phyloP scores from a whole-genome alignment of 1,284 basidiomycete genomes.

The Sporisorium graminicola region DNA sequence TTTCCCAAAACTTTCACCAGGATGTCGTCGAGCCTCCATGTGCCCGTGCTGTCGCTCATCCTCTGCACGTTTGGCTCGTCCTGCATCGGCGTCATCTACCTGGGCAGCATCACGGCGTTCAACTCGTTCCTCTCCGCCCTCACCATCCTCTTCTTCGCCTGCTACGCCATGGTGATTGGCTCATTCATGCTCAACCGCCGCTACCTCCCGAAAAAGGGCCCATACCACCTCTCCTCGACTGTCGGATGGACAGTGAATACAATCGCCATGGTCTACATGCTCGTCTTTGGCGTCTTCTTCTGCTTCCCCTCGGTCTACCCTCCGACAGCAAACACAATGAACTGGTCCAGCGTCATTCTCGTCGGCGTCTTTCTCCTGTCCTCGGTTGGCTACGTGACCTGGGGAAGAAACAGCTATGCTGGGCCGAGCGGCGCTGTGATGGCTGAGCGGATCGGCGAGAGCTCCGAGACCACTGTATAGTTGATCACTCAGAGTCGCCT shows the following conservation, averaged over 20 bases:
- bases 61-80: slow-evolving; percentile 32
- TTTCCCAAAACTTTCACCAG: slow-evolving; percentile 19
- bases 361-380: slow-evolving; percentile 27
- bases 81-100: slow-evolving; percentile 40
- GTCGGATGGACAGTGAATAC: slow-evolving; percentile 26
- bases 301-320: slow-evolving; percentile 39
- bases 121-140: slow-evolving; percentile 41
- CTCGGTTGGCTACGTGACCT: slow-evolving; percentile 28
- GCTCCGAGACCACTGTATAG: neutral
- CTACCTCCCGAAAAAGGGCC: slow-evolving; percentile 27
- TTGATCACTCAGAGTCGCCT: neutral
- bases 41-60: slow-evolving; percentile 29
- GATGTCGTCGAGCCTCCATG: slow-evolving; percentile 28
- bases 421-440: slow-evolving; percentile 33
- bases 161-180: slow-evolving; percentile 37
- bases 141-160: slow-evolving; percentile 39
- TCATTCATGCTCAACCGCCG: slow-evolving; percentile 34
- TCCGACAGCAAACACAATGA: slow-evolving; percentile 23
- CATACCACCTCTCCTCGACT: slow-evolving; percentile 20
- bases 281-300: slow-evolving; percentile 35
- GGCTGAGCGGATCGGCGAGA: slow-evolving; percentile 25
- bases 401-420: slow-evolving; percentile 29
- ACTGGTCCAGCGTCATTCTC: slow-evolving; percentile 41
- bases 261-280: slow-evolving; percentile 34
- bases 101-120: slow-evolving; percentile 41